Evolutionary conservation across 768 basidiomycete genomes (phyloP).

Genomic region (Daedaleopsis sinensis): DNA sequence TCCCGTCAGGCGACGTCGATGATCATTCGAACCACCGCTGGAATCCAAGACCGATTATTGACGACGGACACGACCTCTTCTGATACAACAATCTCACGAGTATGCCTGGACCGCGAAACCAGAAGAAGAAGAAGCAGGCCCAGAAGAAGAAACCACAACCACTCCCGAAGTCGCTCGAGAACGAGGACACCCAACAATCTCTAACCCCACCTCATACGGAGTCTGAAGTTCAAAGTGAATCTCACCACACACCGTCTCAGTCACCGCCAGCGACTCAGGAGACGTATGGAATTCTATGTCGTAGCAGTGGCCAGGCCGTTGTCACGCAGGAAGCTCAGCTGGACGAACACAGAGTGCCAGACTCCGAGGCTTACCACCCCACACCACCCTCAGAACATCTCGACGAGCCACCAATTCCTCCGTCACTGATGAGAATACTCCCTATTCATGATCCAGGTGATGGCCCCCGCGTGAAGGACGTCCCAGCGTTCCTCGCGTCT

Average conservation of each 20-base stretch:
- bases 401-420: conserved; percentile 13
- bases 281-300: not conserved
- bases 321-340: not conserved
- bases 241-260: too few species aligned
- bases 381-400: not conserved
- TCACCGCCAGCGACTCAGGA: not conserved
- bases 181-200: conserved; percentile 1
- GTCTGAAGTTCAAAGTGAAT: too few species aligned
- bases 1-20: not conserved
- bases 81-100: not conserved
- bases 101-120: conserved; percentile 70
- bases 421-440: conserved; percentile 39
- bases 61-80: not conserved
- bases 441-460: conserved; percentile 80
- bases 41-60: not conserved
- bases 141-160: conserved; percentile 37
- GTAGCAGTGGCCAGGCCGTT: not conserved
- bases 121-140: conserved; percentile 43
- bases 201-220: not conserved
- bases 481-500: conserved; percentile 65
- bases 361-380: not conserved
- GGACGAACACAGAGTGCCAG: too few species aligned
- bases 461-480: conserved; percentile 73
- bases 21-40: not conserved
- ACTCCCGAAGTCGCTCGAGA: not conserved